Percentiles rank a stretch among this genome's conserved stretches.
Evolutionary conservation across 495 filamentous ascomycete genomes (phyloP).

Genomic region (Pseudotulostoma volvatum): DNA sequence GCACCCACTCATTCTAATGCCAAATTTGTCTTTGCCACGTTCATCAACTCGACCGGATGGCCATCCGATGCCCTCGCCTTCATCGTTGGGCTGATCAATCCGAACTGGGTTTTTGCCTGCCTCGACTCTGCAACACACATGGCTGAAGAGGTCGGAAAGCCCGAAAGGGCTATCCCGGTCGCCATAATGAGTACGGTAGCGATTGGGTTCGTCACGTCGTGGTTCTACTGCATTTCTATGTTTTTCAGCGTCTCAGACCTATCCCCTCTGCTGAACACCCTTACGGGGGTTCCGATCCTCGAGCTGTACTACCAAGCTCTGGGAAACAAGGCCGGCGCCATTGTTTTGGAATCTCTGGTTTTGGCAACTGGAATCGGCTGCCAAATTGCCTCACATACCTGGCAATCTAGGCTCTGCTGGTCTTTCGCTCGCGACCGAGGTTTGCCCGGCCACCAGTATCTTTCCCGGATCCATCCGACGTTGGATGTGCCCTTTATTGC

Average conservation of each 20-base stretch:
- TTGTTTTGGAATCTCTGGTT: slow-evolving; percentile 16
- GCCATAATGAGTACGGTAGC: slow-evolving; percentile 16
- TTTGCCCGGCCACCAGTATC: slow-evolving; percentile 11
- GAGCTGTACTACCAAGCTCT: slow-evolving; percentile 20
- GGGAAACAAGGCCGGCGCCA: slow-evolving; percentile 15
- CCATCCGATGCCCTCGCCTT: slow-evolving; percentile 18
- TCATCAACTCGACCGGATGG: slow-evolving; percentile 19
- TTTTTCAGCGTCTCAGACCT: slow-evolving; percentile 16
- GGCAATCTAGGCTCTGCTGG: slow-evolving; percentile 31
- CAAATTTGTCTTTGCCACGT: slow-evolving; percentile 14
- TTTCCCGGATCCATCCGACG: slow-evolving; percentile 7
- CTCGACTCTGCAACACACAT: slow-evolving; percentile 22
- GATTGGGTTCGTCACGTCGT: slow-evolving; percentile 18
- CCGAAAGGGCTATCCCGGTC: slow-evolving; percentile 16
- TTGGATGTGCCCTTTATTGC: slow-evolving; percentile 15
- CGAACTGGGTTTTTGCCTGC: slow-evolving; percentile 19
- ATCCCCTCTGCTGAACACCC: slow-evolving; percentile 9
- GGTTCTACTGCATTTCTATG: slow-evolving; percentile 17
- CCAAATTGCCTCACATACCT: slow-evolving; percentile 22
- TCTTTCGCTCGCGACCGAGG: slow-evolving; percentile 26
- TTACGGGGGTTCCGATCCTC: slow-evolving; percentile 17
- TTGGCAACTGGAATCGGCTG: slow-evolving; percentile 16
- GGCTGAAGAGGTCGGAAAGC: slow-evolving; percentile 18
- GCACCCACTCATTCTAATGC: slow-evolving; percentile 36
- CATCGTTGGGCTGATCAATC: slow-evolving; percentile 20